Conservation (phyloP, 768 basidiomycete species). For the Floccularia luteovirens region DNA sequence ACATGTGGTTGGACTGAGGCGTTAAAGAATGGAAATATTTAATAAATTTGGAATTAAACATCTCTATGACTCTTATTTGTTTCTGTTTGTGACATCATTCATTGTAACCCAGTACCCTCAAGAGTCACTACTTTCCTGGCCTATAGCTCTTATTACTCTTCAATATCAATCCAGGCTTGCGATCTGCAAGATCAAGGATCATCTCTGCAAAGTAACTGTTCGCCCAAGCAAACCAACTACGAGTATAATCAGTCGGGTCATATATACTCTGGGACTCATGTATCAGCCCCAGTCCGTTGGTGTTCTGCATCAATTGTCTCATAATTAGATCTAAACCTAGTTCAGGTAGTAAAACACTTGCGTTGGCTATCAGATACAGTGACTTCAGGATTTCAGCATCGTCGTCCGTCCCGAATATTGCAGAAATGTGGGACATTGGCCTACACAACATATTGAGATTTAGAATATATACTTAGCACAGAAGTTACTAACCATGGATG, state of each 20-base stretch:
- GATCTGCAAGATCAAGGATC: conserved; percentile 66
- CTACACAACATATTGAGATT: conserved; percentile 18
- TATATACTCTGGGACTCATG: conserved; percentile 71
- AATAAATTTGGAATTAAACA: too few relatives aligned
- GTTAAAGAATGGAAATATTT: too few relatives aligned
- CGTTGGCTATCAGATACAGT: conserved; percentile 62
- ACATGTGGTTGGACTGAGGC: conserved; percentile 5
- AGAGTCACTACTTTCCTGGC: conserved; percentile 30
- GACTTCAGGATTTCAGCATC: conserved; percentile 59
- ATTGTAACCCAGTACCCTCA: not conserved
- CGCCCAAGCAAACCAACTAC: conserved; percentile 80
- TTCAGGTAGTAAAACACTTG: conserved; percentile 23
- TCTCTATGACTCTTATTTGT: too few relatives aligned
- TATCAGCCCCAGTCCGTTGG: conserved; percentile 66
- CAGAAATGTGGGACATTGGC: conserved; percentile 78
- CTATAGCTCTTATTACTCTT: conserved; percentile 45
- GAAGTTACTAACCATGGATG: conserved; percentile 49
- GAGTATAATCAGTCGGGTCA: conserved; percentile 46
- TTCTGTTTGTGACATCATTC: not conserved
- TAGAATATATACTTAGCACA: not conserved
- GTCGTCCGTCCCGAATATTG: conserved; percentile 68
- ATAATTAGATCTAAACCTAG: conserved; percentile 2
- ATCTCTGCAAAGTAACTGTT: conserved; percentile 83
- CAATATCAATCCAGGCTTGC: conserved; percentile 67
- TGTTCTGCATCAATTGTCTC: conserved; percentile 47